Evolutionary conservation across 345 rosid genomes (phyloP).

Genomic region (Brassica napus): DNA sequence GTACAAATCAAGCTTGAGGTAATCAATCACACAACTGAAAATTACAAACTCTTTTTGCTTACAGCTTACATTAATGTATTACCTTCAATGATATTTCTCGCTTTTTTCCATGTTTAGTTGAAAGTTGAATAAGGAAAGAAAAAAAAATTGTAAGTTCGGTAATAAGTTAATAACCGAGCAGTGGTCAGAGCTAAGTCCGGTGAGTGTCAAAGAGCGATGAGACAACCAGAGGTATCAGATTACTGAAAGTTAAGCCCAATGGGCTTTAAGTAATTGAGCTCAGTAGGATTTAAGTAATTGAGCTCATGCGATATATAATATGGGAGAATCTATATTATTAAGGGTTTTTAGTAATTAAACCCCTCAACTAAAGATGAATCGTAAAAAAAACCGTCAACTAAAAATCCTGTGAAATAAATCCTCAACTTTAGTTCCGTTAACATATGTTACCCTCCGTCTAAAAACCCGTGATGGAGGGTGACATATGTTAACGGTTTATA

Average conservation of each 20-base stretch:
- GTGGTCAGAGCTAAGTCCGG: constrained; percentile 20
- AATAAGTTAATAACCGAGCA: constrained; percentile 4
- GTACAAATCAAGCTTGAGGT: neutral
- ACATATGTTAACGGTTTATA: no score
- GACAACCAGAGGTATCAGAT: constrained; percentile 24
- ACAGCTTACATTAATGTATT: neutral
- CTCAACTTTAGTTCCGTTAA: no score
- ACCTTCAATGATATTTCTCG: constrained; percentile 9
- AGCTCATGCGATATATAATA: neutral
- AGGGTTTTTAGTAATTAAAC: no score
- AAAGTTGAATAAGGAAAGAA: constrained; percentile 23
- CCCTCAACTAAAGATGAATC: no score
- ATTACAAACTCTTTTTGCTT: neutral
- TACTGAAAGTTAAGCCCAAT: neutral
- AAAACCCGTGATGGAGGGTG: no score
- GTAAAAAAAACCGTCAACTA: no score
- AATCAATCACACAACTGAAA: constrained; percentile 9
- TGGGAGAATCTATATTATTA: neutral
- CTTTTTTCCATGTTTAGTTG: neutral
- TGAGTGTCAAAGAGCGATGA: neutral
- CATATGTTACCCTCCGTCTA: no score
- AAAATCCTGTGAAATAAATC: no score
- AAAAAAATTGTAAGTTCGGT: neutral
- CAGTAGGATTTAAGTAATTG: neutral
- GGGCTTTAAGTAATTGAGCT: neutral